Base-by-base conservation (phyloP, 2,329 filamentous ascomycete species). In the Colletotrichum trifolii region DNA sequence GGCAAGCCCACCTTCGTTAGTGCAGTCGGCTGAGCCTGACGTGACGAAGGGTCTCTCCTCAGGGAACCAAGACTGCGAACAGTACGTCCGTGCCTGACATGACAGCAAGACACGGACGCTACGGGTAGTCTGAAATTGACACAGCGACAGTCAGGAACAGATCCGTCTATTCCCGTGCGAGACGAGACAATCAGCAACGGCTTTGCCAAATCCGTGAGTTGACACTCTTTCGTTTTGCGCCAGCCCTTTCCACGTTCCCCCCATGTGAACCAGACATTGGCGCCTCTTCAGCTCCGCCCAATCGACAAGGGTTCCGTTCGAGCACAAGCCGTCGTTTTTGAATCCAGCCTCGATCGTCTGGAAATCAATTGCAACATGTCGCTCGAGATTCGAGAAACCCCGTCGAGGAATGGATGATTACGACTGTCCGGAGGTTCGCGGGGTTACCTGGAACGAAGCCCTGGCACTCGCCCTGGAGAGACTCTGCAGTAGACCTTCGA, bases 31-130 rank as follows among this genome's bases (percentile, higher is more conserved):
- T 58, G 36, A 50, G 49, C 35, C 40, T 50, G 34, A 46, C 49
- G 54, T 15, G 48, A 64, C 64, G 54, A 59, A 63, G 60, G 13
- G 33, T 38, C 53, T 38, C 53, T 38, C 39, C 17, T 48, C 48
- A 64, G 53, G 43, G 60, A 54, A 42, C 35, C 38, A 36, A n/a
- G 49, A 35, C 39, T 47, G 48, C 42, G 53, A 66, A 66, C 60
- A 59, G 64, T 66, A 59, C 48, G 64, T 64, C 60, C 60, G 64
- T 66, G 60, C 64, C 64, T 64, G 59, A 64, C 64, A 64, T 64
- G 64, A 62, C 53, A 66, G 60, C 60, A 54, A 66, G 64, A 66
- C 64, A 66, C 60, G 64, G 64, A 45, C 57, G 40, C 62, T 65
- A 62, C 62, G 62, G 52, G 35, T 47, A 62, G 54, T 36, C 39